Evolutionary conservation across 345 rosid species (phyloP), one percentile per base, ranked within the genome.

Genomic region (Salix udensis): DNA sequence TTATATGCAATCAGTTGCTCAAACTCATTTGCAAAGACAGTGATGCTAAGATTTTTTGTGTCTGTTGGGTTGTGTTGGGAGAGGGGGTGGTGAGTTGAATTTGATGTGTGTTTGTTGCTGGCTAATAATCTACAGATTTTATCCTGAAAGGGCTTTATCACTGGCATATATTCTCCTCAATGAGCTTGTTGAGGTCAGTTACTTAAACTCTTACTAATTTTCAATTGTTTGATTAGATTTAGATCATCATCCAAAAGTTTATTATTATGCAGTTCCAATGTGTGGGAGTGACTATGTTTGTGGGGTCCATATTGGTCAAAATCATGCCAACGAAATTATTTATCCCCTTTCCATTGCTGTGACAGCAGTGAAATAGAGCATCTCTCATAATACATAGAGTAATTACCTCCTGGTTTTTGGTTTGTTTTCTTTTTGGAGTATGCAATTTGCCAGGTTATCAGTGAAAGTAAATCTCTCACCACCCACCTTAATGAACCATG

Each of bases 171-270:
- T 86, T 52, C 85, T 96, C 74, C 89, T 91, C 73, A 76, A 84
- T 76, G 91, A 88, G 80, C 96, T 96, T 78, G 74, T 89, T 62
- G 87, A 91, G 98, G 97, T 93, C 62, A 74, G 87, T 82, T 81
- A 68, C 67, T 0, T 72, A 64, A 34, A 42, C 19, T 62, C 24
- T 34, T 61, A 23, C 12, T 7, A 10, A 13, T 18, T 46, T 7
- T 72, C 36, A 48, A 50, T 44, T 11, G 13, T 52, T n/a, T 60
- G 10, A n/a, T 30, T 42, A 53, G 19, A 26, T 52, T 73, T 72
- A 31, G 44, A 34, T 70, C 65, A 15, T 52, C 37, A 14, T 48
- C 64, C 46, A 58, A 10, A 28, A 42, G 26, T 66, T 4, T 65
- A 52, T 52, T 18, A 26, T 72, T 23, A n/a, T 76, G 71, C 23